A percentile compares a stretch with the other conserved stretches of the same genome.
Conservation (phyloP, 2,329 filamentous ascomycete species). For the Cadophora sp. region DNA sequence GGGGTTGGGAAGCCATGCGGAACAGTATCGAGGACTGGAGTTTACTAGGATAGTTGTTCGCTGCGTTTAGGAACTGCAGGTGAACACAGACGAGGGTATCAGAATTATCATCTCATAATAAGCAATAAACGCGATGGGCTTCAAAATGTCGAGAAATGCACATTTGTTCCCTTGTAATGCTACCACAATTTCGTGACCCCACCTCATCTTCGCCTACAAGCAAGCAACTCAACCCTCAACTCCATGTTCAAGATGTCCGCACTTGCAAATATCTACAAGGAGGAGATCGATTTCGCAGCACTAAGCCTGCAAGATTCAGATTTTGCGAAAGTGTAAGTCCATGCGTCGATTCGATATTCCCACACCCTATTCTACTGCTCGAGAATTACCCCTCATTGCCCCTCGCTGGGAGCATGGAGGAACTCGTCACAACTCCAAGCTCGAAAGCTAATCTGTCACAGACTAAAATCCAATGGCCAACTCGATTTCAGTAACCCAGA, state of each 20-base stretch:
- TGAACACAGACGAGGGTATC: not conserved
- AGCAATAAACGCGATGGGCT: not conserved
- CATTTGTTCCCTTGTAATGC: too few relatives aligned
- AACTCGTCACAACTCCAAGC: not conserved
- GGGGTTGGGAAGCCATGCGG: slow-evolving; percentile 5
- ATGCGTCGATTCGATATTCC: not conserved
- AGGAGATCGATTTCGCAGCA: slow-evolving; percentile 65
- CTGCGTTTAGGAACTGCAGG: not conserved
- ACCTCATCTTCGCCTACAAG: not conserved
- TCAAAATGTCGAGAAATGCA: not conserved
- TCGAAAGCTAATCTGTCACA: slow-evolving; percentile 40
- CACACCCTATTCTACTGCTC: not conserved
- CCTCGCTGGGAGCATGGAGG: not conserved
- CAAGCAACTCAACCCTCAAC: not conserved
- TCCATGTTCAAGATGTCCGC: slow-evolving; percentile 33
- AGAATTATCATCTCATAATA: not conserved
- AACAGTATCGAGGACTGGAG: not conserved
- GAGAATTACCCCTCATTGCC: not conserved
- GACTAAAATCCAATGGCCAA: slow-evolving; percentile 61
- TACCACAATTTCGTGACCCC: not conserved
- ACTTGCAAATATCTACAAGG: slow-evolving; percentile 57
- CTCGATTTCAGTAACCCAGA: slow-evolving; percentile 83
- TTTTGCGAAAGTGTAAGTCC: slow-evolving; percentile 63
- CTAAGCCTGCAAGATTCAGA: slow-evolving; percentile 64
- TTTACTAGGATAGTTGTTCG: not conserved